Conservation (phyloP, 495 filamentous ascomycete species). For the Lophium mytilinum region DNA sequence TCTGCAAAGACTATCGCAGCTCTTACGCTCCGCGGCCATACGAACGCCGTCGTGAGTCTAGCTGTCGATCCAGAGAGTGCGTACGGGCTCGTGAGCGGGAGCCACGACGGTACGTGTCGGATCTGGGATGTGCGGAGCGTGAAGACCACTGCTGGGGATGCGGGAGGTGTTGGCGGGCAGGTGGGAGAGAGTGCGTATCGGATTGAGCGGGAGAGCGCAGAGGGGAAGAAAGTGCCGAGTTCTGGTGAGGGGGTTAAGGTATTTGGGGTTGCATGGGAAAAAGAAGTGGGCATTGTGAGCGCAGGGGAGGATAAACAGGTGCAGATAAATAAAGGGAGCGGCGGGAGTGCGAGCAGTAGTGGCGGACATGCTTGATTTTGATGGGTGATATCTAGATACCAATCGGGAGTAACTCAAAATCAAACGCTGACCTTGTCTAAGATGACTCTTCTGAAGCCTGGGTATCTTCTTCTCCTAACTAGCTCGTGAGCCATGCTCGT, state of each 20-base stretch:
- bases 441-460: no score
- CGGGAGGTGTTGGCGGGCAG: slow-evolving; percentile 48
- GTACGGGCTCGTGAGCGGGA: slow-evolving; percentile 72
- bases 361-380: neutral
- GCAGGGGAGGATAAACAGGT: slow-evolving; percentile 86
- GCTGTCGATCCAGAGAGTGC: slow-evolving; percentile 62
- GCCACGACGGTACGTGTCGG: slow-evolving; percentile 81
- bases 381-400: neutral
- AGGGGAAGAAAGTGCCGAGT: slow-evolving; percentile 38
- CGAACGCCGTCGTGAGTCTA: slow-evolving; percentile 69
- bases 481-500: no score
- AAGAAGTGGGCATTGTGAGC: slow-evolving; percentile 76
- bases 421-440: no score
- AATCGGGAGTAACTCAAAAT: neutral
- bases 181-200: slow-evolving; percentile 76
- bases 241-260: slow-evolving; percentile 79
- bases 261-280: slow-evolving; percentile 83
- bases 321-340: slow-evolving; percentile 64
- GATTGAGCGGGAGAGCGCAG: slow-evolving; percentile 61
- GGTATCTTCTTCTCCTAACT: no score
- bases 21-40: slow-evolving; percentile 84
- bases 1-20: slow-evolving; percentile 63
- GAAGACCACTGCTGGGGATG: slow-evolving; percentile 9
- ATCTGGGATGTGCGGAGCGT: slow-evolving; percentile 78
- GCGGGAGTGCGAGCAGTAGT: neutral